Evolutionary conservation across 208 protist species (phyloP), one percentile per base, ranked within the genome.

Genomic region (Trypanosoma grayi): DNA sequence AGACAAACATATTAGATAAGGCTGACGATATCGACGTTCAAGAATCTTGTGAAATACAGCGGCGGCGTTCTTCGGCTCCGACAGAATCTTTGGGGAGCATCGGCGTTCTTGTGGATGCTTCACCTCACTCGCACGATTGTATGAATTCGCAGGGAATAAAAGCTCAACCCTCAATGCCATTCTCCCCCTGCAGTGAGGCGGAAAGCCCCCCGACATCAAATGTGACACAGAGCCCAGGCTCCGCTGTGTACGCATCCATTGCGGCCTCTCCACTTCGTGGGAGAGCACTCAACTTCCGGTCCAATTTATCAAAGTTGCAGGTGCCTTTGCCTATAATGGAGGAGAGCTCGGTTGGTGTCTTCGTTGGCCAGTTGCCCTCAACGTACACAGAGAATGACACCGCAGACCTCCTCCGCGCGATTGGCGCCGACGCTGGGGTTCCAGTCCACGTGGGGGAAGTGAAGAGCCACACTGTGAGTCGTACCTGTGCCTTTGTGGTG

Each of bases 401-500:
- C 31, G 75, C 85, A 40, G 78, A 74, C 1, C 68, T 93, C 5
- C 70, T 93, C 20, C 75, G 78, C 43, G 76, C 77, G 1, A 82
- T 93, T 44, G 86, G 76, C 30, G 66, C 66, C 25, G 72, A 84
- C 48, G 54, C 69, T 25, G 74, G 74, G 10, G 66, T 78, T 30
- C 34, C 60, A 4, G 78, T 93, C 46, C 74, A 88, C 50, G 78
- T 89, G 13, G 75, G 80, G 31, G 82, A 89, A 51, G 82, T 93
- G 41, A 93, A 93, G 68, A 81, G 74, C 46, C 86, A 93, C 69
- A 79, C 79, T 56, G 75, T 78, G n/a, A 82, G 87, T 46, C 82
- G 80, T 11, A 90, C 86, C 5, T 93, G 86, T 55, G 86, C 86
- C n/a, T 93, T 93, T 67, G 73, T 93, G 10, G 75, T 87, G 72